phyloP scores from a whole-genome alignment of 2,329 filamentous ascomycete genomes.

The Huntiella decipiens region DNA sequence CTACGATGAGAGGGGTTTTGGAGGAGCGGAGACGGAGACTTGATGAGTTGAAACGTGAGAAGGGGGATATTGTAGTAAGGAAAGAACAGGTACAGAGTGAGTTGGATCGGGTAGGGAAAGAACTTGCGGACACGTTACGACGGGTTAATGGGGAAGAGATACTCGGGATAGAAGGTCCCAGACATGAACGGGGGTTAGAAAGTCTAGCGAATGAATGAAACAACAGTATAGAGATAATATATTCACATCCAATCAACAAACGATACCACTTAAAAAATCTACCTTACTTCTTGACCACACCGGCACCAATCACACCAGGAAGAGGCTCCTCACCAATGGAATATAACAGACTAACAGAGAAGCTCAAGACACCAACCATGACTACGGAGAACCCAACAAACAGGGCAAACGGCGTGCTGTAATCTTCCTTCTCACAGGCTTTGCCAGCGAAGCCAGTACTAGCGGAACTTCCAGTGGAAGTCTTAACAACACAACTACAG shows the following conservation, averaged over 20 bases:
- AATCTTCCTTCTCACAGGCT: slow-evolving; percentile 78
- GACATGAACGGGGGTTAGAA: slow-evolving; percentile 24
- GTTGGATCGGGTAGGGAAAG: slow-evolving; percentile 61
- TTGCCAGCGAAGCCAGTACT: slow-evolving; percentile 64
- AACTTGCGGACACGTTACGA: slow-evolving; percentile 28
- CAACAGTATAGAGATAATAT: neutral
- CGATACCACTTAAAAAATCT: neutral
- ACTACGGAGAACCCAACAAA: slow-evolving; percentile 56
- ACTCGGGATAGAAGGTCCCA: neutral
- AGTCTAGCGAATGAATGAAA: slow-evolving; percentile 19
- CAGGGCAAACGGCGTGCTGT: slow-evolving; percentile 78
- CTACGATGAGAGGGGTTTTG: slow-evolving; percentile 43
- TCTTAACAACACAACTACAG: slow-evolving; percentile 53
- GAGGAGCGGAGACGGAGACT: slow-evolving; percentile 42
- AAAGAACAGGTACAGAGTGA: slow-evolving; percentile 66
- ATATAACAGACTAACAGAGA: slow-evolving; percentile 61
- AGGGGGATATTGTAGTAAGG: slow-evolving; percentile 43
- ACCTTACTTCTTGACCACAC: slow-evolving; percentile 53
- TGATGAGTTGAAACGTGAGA: slow-evolving; percentile 48
- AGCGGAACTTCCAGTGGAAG: slow-evolving; percentile 33
- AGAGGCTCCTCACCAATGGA: slow-evolving; percentile 72
- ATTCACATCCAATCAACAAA: neutral
- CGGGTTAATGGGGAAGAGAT: slow-evolving; percentile 10
- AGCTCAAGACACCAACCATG: slow-evolving; percentile 46
- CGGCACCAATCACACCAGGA: slow-evolving; percentile 88